These are phyloP conservation scores for Ophiostoma fasciatum DNA, from an alignment of 2,329 filamentous ascomycete genomes.

Conservation along the genomic window DNA sequence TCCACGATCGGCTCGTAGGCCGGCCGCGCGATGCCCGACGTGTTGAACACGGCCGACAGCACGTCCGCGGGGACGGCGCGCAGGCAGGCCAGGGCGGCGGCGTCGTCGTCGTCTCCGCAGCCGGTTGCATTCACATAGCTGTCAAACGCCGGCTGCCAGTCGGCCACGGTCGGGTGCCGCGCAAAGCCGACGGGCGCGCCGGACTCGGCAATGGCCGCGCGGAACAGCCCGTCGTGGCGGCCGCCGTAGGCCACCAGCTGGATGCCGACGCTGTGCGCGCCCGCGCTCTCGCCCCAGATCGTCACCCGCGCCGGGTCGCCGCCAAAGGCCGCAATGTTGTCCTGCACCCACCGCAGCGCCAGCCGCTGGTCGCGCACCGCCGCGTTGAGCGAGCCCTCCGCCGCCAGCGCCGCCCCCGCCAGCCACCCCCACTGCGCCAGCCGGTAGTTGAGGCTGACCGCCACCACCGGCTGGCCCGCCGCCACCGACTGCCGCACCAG, in stretches of 20 bases:
- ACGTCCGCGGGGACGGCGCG: neutral
- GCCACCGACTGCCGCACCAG: conserved; percentile 32
- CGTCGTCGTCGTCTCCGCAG: conserved; percentile 13
- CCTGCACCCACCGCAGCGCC: conserved; percentile 33
- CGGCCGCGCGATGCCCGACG: neutral
- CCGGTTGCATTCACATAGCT: conserved; percentile 17
- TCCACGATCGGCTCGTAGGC: conserved; percentile 19
- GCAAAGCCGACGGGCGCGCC: conserved; percentile 20
- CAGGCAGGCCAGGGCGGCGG: conserved; percentile 11
- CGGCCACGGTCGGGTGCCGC: neutral
- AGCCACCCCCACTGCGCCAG: conserved; percentile 38
- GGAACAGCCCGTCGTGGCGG: conserved; percentile 36
- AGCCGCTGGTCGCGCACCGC: conserved; percentile 35
- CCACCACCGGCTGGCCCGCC: conserved; percentile 30
- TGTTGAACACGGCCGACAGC: neutral
- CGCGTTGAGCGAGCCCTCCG: conserved; percentile 31
- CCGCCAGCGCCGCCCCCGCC: conserved; percentile 25
- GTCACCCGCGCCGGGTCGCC: conserved; percentile 31
- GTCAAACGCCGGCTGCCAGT: conserved; percentile 16
- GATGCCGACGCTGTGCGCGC: conserved; percentile 31
- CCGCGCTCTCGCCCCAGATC: conserved; percentile 39
- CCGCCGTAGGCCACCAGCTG: conserved; percentile 40
- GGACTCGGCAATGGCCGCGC: conserved; percentile 29
- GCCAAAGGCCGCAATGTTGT: conserved; percentile 34
- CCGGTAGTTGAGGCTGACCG: conserved; percentile 31